phyloP scores from a whole-genome alignment of 495 filamentous ascomycete species.

The Entonaema liquescens region DNA sequence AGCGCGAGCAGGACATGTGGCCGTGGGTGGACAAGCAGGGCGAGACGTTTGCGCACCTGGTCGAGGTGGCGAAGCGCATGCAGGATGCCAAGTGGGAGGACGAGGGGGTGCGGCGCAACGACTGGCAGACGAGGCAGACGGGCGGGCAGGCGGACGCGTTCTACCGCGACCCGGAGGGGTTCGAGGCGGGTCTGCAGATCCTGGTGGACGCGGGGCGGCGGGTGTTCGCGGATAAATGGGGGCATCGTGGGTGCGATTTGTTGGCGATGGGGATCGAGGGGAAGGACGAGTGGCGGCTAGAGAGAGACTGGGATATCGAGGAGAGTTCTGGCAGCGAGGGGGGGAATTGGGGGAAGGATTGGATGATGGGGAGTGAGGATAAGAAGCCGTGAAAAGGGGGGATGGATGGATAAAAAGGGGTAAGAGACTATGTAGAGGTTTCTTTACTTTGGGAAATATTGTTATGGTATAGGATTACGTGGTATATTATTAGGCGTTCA shows the following conservation, averaged over 20 bases:
- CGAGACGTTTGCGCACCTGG: slow-evolving; percentile 50
- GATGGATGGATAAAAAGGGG: neutral
- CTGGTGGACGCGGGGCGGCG: slow-evolving; percentile 59
- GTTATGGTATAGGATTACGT: neutral
- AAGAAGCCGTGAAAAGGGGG: neutral
- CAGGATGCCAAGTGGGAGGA: slow-evolving; percentile 47
- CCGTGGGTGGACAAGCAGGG: slow-evolving; percentile 46
- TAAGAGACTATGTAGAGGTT: neutral
- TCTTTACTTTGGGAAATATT: neutral
- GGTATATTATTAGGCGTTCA: neutral
- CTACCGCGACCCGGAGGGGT: slow-evolving; percentile 62
- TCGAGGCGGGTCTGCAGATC: slow-evolving; percentile 57
- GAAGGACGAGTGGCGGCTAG: slow-evolving; percentile 50
- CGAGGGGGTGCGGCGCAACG: slow-evolving; percentile 52
- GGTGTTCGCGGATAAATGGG: slow-evolving; percentile 67
- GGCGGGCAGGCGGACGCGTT: slow-evolving; percentile 68
- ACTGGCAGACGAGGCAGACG: slow-evolving; percentile 62
- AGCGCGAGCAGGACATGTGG: slow-evolving; percentile 44
- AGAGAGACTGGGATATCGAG: slow-evolving; percentile 48
- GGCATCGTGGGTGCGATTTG: slow-evolving; percentile 46
- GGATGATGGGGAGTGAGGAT: slow-evolving; percentile 28
- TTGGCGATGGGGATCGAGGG: slow-evolving; percentile 41
- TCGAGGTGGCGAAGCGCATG: slow-evolving; percentile 48
- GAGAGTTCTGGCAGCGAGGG: slow-evolving; percentile 33
- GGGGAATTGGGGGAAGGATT: slow-evolving; percentile 43